Conservation (phyloP, 2,329 filamentous ascomycete species). For the Chaetomium sp. region DNA sequence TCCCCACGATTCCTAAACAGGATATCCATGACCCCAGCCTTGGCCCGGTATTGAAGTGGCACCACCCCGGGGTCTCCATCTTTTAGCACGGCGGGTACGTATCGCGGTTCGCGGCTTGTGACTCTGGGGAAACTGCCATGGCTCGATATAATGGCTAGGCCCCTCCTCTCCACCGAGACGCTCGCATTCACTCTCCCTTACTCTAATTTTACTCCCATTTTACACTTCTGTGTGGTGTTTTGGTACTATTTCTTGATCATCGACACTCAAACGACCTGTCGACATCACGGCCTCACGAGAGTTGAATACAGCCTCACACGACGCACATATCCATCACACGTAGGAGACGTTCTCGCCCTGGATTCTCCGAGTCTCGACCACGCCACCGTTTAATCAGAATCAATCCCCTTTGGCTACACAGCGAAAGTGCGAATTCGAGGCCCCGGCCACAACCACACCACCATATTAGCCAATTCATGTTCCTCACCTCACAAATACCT, state of each 20-base stretch:
- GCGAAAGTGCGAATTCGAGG: not conserved
- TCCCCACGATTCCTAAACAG: constrained; percentile 13
- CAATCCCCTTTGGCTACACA: not conserved
- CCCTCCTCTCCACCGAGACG: constrained; percentile 6
- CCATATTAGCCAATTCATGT: not conserved
- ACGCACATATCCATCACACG: not conserved
- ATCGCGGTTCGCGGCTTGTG: constrained; percentile 1
- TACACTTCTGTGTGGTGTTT: not conserved
- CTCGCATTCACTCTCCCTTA: not conserved
- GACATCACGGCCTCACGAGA: no score
- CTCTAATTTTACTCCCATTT: not conserved
- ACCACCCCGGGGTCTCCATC: constrained; percentile 1
- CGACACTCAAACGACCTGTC: not conserved
- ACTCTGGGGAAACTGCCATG: constrained; percentile 13
- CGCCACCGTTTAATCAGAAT: not conserved
- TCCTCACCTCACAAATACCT: not conserved
- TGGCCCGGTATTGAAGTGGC: constrained; percentile 2
- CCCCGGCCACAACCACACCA: constrained; percentile 1
- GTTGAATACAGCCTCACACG: no score
- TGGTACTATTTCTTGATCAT: not conserved
- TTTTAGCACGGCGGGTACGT: constrained; percentile 8
- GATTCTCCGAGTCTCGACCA: not conserved
- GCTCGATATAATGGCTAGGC: constrained; percentile 11
- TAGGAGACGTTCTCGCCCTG: not conserved
- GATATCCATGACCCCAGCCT: constrained; percentile 7